Percentiles rank a stretch among this genome's conserved stretches.
phyloP scores from a whole-genome alignment of 1,284 basidiomycete species.

The Moniliophthora roreri region DNA sequence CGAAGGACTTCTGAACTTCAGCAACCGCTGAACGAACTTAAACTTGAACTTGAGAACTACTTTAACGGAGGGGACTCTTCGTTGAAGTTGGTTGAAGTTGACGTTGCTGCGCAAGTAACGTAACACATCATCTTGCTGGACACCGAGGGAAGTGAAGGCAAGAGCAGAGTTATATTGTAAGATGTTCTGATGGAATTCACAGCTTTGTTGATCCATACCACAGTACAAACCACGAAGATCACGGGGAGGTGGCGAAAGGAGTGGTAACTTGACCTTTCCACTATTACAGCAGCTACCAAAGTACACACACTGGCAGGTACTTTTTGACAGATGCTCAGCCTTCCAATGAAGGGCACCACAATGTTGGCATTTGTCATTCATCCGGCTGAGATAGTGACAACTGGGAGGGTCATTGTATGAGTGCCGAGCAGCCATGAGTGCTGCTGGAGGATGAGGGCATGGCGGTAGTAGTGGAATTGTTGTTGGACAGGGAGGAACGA shows the following conservation, averaged over 20 bases:
- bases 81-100: conserved; percentile 20
- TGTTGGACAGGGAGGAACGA: too few relatives aligned
- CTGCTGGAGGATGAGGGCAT: too few relatives aligned
- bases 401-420: too few relatives aligned
- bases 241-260: not conserved
- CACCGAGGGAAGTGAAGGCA: conserved; percentile 40
- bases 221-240: conserved; percentile 21
- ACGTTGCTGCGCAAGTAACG: too few relatives aligned
- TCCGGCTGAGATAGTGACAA: conserved; percentile 10
- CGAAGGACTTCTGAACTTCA: too few relatives aligned
- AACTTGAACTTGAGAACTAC: too few relatives aligned
- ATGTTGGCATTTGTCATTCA: conserved; percentile 19
- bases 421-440: too few relatives aligned
- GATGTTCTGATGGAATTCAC: conserved; percentile 26
- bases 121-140: conserved; percentile 28
- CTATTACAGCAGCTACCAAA: conserved; percentile 29
- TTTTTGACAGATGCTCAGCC: not conserved
- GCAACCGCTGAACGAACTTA: too few relatives aligned
- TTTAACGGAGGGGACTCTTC: too few relatives aligned
- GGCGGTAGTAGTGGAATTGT: too few relatives aligned
- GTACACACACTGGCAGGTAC: not conserved
- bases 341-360: conserved; percentile 25
- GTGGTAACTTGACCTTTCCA: conserved; percentile 21
- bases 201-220: conserved; percentile 9
- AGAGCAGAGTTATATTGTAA: conserved; percentile 34